Percentiles rank a stretch among this genome's conserved stretches.
These are phyloP conservation scores for Agarophyton chilense DNA, from an alignment of 23 red algal genomes.

Conservation along the genomic window DNA sequence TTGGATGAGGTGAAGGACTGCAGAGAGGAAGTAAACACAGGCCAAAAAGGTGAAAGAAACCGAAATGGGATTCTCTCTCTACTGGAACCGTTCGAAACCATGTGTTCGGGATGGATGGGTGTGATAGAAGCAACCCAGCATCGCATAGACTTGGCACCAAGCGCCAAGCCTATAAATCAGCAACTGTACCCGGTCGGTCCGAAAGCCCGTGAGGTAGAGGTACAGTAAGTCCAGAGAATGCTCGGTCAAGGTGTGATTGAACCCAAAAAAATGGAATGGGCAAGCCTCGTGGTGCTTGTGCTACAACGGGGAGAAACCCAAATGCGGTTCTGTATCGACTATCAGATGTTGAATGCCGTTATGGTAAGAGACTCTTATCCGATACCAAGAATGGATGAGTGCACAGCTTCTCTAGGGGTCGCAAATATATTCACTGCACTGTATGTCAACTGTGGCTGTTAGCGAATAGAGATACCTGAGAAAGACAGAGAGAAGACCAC, in stretches of 20 bases:
- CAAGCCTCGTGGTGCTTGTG: slow-evolving; percentile 8
- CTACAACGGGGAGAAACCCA: slow-evolving; percentile 6
- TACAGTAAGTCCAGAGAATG: not conserved
- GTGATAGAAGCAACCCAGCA: too few relatives aligned
- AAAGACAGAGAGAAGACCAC: slow-evolving; percentile 14
- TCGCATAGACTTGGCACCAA: too few relatives aligned
- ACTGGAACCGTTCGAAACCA: too few relatives aligned
- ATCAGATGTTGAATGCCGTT: slow-evolving; percentile 1
- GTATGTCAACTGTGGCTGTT: slow-evolving; percentile 5
- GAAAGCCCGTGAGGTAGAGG: not conserved
- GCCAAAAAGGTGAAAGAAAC: too few relatives aligned
- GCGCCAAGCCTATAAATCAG: not conserved
- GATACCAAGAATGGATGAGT: slow-evolving; percentile 43
- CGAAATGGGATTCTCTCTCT: too few relatives aligned
- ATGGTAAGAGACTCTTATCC: slow-evolving; percentile 27
- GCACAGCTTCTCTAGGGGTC: slow-evolving; percentile 2
- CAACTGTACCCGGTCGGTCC: slow-evolving; percentile 2
- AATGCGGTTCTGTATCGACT: slow-evolving; percentile 43
- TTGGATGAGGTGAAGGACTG: too few relatives aligned
- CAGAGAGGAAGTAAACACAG: too few relatives aligned
- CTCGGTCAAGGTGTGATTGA: slow-evolving; percentile 4
- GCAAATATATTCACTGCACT: slow-evolving; percentile 6
- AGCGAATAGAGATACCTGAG: not conserved
- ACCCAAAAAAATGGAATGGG: not conserved
- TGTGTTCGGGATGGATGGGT: too few relatives aligned